Evolutionary conservation across 2,329 filamentous ascomycete genomes (phyloP).

Genomic region (Curvularia hawaiiensis): DNA sequence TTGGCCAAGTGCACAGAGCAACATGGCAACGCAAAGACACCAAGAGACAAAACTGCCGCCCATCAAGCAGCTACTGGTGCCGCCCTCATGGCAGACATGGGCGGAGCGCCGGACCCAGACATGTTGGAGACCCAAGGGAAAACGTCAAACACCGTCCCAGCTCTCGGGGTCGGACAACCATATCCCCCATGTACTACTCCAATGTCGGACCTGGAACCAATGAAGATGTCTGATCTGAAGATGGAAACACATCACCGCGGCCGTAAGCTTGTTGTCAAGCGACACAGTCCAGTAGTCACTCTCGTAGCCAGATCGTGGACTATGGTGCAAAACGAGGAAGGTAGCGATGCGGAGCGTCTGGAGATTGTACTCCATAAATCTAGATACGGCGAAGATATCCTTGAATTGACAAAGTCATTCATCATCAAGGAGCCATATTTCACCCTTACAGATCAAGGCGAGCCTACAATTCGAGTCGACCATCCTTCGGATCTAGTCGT

Average conservation of each 20-base stretch:
- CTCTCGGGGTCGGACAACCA: conserved; percentile 28
- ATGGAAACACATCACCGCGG: conserved; percentile 52
- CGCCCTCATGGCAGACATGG: conserved; percentile 41
- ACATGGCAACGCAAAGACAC: conserved; percentile 20
- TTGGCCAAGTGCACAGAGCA: conserved; percentile 25
- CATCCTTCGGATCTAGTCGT: conserved; percentile 58
- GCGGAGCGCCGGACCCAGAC: conserved; percentile 30
- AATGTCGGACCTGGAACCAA: conserved; percentile 25
- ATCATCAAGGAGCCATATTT: conserved; percentile 63
- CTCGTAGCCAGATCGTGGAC: conserved; percentile 43
- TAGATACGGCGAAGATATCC: conserved; percentile 38
- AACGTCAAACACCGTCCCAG: conserved; percentile 28
- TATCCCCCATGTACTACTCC: conserved; percentile 31
- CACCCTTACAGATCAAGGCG: conserved; percentile 49
- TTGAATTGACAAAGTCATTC: conserved; percentile 45
- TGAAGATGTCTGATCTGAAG: conserved; percentile 43
- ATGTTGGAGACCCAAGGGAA: conserved; percentile 22
- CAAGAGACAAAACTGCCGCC: conserved; percentile 30
- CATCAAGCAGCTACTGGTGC: conserved; percentile 36
- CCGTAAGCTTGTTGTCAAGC: conserved; percentile 42
- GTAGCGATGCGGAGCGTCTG: conserved; percentile 42
- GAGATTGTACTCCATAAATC: conserved; percentile 35
- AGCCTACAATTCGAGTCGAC: conserved; percentile 57
- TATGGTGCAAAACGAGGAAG: conserved; percentile 44
- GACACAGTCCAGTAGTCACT: conserved; percentile 35